phyloP scores from a whole-genome alignment of 1,284 basidiomycete genomes.

The Ganoderma lingzhi region DNA sequence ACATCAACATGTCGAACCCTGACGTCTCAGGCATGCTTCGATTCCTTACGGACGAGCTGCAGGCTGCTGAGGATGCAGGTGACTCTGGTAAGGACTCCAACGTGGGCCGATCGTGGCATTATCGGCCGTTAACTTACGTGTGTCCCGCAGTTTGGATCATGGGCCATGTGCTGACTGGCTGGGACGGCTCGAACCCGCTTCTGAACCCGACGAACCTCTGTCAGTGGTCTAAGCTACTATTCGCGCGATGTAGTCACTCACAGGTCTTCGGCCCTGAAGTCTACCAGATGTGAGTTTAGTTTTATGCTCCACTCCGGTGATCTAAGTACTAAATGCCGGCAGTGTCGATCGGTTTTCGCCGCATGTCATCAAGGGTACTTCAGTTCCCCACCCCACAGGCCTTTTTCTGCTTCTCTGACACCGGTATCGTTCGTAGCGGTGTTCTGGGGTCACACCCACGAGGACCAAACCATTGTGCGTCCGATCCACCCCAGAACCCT shows the following conservation, averaged over 20 bases:
- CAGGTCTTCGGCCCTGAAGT: conserved; percentile 47
- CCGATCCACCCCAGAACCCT: background rate
- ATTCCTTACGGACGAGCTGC: conserved; percentile 84
- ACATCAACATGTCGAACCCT: conserved; percentile 75
- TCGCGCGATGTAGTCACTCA: background rate
- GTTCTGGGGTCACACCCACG: conserved; percentile 86
- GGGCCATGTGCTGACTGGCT: conserved; percentile 81
- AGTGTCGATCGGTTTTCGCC: conserved; percentile 83
- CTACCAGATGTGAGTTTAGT: conserved; percentile 71
- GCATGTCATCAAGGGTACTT: conserved; percentile 79
- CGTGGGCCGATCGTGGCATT: background rate
- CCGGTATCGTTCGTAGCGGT: conserved; percentile 54
- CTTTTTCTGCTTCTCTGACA: conserved; percentile 23
- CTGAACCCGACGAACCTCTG: conserved; percentile 71
- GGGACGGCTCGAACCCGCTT: conserved; percentile 75
- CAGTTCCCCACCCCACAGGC: background rate
- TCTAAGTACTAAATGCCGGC: conserved; percentile 31
- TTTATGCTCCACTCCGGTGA: conserved; percentile 12
- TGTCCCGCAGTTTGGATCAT: conserved; percentile 74
- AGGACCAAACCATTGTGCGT: conserved; percentile 78
- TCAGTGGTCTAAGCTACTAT: conserved; percentile 45
- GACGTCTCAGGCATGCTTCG: conserved; percentile 81
- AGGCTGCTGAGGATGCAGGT: conserved; percentile 75
- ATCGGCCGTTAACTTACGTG: background rate
- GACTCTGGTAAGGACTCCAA: conserved; percentile 58